Percentiles rank a stretch among this genome's conserved stretches.
These are phyloP conservation scores for Plantago coronopus DNA, from an alignment of 305 asterid genomes.

Conservation along the genomic window DNA sequence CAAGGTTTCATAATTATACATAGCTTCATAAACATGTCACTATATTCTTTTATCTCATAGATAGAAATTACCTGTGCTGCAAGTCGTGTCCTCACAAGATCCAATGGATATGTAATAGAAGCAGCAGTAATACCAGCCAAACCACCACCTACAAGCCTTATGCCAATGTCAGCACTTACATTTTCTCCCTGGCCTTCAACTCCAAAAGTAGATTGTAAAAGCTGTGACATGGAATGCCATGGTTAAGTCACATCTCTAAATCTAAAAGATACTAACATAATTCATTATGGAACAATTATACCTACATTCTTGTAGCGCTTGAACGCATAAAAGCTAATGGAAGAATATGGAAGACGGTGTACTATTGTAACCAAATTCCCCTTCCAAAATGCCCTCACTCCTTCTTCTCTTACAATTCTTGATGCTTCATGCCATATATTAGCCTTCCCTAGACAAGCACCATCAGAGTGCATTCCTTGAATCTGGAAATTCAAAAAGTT, in stretches of 20 bases:
- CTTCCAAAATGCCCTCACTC: constrained; percentile 82
- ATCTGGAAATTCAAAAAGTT: constrained; percentile 32
- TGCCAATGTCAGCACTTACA: constrained; percentile 54
- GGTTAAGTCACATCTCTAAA: constrained; percentile 12
- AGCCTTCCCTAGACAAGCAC: constrained; percentile 47
- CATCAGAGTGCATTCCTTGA: constrained; percentile 78
- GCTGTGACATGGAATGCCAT: constrained; percentile 32
- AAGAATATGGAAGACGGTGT: constrained; percentile 84
- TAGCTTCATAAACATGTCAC: neutral
- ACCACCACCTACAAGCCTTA: constrained; percentile 80
- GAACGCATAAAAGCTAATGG: constrained; percentile 76
- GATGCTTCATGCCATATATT: constrained; percentile 73
- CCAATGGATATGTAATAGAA: constrained; percentile 78
- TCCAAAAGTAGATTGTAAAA: constrained; percentile 47
- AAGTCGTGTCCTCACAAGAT: constrained; percentile 90
- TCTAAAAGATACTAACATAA: neutral
- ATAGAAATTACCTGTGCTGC: constrained; percentile 60
- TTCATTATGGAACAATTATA: constrained; percentile 39
- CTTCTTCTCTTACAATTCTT: constrained; percentile 66
- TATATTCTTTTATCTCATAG: neutral
- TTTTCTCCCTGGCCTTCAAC: constrained; percentile 59
- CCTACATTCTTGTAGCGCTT: constrained; percentile 90
- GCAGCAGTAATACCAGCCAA: constrained; percentile 90
- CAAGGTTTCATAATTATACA: neutral
- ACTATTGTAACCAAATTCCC: constrained; percentile 86